Base-by-base conservation (phyloP, 1,284 basidiomycete species). In the Ceratobasidium theobromae region DNA sequence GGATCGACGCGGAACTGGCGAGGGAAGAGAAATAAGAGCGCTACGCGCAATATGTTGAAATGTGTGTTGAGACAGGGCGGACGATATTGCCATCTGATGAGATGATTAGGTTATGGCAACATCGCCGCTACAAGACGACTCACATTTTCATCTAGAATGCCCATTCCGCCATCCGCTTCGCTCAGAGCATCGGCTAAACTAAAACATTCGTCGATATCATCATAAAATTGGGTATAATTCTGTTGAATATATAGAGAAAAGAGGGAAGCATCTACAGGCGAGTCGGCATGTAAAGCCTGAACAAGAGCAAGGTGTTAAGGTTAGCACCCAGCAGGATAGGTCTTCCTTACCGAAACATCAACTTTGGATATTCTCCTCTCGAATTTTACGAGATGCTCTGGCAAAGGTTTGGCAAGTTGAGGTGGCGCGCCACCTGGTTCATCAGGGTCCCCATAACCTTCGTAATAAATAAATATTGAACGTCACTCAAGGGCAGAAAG, bases 201-300 rank as follows among this genome's bases (percentile, higher is more conserved):
- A 1, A 83, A 82, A 68, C 87, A 88, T 68, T 98, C 81, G 3
- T 95, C 91, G 0, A 96, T 75, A 27, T 88, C 84, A 41, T 82
- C 77, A 72, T 89, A 93, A 74, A 93, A 99, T 58, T 87, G 86
- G 0, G 88, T 83, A 69, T 95, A 92, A 74, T 98, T 98, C 74
- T 98, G 94, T 70, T 98, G 95, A 2, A 96, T 81, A 75, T 98
- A 99, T 3, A 96, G 78, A 5, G 88, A 87, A 69, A 96, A 90
- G 1, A 97, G 80, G 0, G 91, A 91, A 0, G 92, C 85, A 75
- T 98, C 95, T 48, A 99, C 88, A 0, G 95, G 94, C 0, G 93
- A 89, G 69, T 95, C 90, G 0, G 89, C 84, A 72, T 93, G 93
- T 2, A 97, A 77, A 11, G 74, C 74, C 92, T 94, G 62, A 18